phyloP scores from a whole-genome alignment of 495 filamentous ascomycete species.

The Aspergillus incahuasiensis region DNA sequence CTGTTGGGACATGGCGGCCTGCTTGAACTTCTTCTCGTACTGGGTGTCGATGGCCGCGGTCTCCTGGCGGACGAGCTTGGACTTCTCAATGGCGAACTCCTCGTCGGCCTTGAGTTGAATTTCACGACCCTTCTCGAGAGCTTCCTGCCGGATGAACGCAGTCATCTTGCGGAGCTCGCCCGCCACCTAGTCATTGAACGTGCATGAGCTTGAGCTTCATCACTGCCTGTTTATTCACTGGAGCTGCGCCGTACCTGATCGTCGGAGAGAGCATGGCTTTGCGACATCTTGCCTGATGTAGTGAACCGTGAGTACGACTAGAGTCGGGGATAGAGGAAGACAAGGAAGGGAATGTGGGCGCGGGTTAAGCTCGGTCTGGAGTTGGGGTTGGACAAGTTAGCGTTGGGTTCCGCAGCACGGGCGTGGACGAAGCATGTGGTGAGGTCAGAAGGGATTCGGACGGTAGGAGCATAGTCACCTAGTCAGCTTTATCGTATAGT shows the following conservation, averaged over 20 bases:
- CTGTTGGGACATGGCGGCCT: slow-evolving; percentile 93
- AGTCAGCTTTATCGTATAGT: slow-evolving; percentile 3
- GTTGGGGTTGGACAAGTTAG: slow-evolving; percentile 11
- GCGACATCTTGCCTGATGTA: slow-evolving; percentile 67
- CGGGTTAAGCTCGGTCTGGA: slow-evolving; percentile 5
- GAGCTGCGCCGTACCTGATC: slow-evolving; percentile 66
- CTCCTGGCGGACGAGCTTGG: slow-evolving; percentile 93
- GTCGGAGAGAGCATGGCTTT: slow-evolving; percentile 89
- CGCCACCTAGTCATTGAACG: slow-evolving; percentile 59
- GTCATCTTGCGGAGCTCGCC: slow-evolving; percentile 99
- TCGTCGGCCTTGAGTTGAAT: slow-evolving; percentile 97
- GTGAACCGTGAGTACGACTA: slow-evolving; percentile 16
- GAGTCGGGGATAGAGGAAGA: slow-evolving; percentile 21
- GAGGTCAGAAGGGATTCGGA: not conserved
- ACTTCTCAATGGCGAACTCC: slow-evolving; percentile 97
- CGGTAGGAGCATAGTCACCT: slow-evolving; percentile 1
- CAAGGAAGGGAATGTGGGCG: slow-evolving; percentile 1
- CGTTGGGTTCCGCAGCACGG: not conserved
- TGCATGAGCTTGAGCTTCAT: slow-evolving; percentile 15
- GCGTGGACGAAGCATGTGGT: slow-evolving; percentile 2
- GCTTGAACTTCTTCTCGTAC: slow-evolving; percentile 98
- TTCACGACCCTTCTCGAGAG: slow-evolving; percentile 90
- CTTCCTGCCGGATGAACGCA: slow-evolving; percentile 99
- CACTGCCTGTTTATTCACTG: slow-evolving; percentile 9
- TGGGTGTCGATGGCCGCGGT: slow-evolving; percentile 82